Percentiles rank a stretch among this genome's conserved stretches.
Evolutionary conservation across 2,329 filamentous ascomycete genomes (phyloP).

Genomic region (Xylogone sp.): DNA sequence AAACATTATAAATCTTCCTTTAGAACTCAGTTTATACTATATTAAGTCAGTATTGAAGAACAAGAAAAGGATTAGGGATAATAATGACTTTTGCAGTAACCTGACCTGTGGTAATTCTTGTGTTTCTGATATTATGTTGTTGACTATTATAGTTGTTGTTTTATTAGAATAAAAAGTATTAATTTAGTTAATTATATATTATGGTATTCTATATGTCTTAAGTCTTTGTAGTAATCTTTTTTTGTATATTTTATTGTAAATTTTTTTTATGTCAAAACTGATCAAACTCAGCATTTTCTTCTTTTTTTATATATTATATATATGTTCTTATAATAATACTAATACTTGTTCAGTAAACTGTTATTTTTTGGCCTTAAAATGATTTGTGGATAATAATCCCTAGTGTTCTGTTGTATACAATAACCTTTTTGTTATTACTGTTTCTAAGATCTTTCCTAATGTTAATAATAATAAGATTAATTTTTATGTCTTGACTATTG

Average conservation of each 20-base stretch:
- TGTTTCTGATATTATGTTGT: too few relatives aligned
- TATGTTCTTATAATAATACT: constrained; percentile 23
- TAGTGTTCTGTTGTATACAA: too few relatives aligned
- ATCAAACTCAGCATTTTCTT: constrained; percentile 29
- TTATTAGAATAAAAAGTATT: constrained; percentile 22
- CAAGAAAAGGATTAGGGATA: too few relatives aligned
- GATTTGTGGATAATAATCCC: constrained; percentile 30
- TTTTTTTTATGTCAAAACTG: constrained; percentile 37
- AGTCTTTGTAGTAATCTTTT: constrained; percentile 30
- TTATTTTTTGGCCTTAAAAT: constrained; percentile 33
- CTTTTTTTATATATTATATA: constrained; percentile 27
- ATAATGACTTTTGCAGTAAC: too few relatives aligned
- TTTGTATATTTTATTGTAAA: constrained; percentile 36
- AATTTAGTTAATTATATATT: constrained; percentile 23
- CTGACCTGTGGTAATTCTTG: too few relatives aligned
- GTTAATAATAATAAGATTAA: background rate
- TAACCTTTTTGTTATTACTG: too few relatives aligned
- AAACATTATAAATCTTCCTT: too few relatives aligned
- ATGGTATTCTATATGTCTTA: constrained; percentile 9
- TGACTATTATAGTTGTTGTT: constrained; percentile 22
- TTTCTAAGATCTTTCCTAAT: background rate
- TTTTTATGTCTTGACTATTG: background rate
- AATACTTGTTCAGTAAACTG: constrained; percentile 31
- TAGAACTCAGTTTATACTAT: too few relatives aligned
- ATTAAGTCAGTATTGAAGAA: too few relatives aligned